Percentiles rank a stretch among this genome's conserved stretches.
Conservation (phyloP, 1,284 basidiomycete genomes). For the Butyriboletus appendiculatus region DNA sequence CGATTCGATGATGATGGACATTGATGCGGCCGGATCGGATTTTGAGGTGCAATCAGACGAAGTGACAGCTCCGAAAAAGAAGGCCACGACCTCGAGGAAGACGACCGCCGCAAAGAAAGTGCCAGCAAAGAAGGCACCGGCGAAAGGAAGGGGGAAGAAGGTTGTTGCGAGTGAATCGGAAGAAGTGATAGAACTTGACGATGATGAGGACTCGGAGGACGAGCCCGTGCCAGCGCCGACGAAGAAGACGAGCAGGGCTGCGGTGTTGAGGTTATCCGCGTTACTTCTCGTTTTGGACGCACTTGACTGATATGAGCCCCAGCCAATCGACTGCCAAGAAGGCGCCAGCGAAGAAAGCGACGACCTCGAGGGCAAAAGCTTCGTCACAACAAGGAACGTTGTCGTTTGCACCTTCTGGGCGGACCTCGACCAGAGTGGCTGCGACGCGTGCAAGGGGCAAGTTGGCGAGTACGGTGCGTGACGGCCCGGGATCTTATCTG, state of each 20-base stretch:
- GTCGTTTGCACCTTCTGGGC: constrained; percentile 60
- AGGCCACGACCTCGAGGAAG: constrained; percentile 41
- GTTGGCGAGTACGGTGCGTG: constrained; percentile 39
- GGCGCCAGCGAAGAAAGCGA: constrained; percentile 57
- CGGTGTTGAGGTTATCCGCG: constrained; percentile 56
- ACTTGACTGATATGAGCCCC: constrained; percentile 2
- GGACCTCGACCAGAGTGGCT: constrained; percentile 55
- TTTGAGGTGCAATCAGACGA: constrained; percentile 44
- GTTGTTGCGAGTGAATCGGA: constrained; percentile 50
- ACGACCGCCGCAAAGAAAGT: constrained; percentile 32
- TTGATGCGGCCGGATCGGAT: constrained; percentile 52
- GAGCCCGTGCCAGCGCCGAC: constrained; percentile 41
- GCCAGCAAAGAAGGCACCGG: constrained; percentile 46
- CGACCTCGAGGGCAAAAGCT: constrained; percentile 39
- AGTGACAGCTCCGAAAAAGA: constrained; percentile 49
- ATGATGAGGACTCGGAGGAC: constrained; percentile 60
- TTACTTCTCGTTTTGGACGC: background rate
- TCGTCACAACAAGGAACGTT: constrained; percentile 47
- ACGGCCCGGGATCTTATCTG: background rate
- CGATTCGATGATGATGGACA: constrained; percentile 81
- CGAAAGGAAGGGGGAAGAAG: constrained; percentile 39
- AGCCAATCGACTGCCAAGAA: constrained; percentile 26
- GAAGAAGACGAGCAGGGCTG: constrained; percentile 66
- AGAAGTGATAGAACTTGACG: constrained; percentile 50
- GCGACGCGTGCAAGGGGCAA: constrained; percentile 58